Base-by-base conservation (phyloP, 768 basidiomycete species). In the Mycena kentingensis region DNA sequence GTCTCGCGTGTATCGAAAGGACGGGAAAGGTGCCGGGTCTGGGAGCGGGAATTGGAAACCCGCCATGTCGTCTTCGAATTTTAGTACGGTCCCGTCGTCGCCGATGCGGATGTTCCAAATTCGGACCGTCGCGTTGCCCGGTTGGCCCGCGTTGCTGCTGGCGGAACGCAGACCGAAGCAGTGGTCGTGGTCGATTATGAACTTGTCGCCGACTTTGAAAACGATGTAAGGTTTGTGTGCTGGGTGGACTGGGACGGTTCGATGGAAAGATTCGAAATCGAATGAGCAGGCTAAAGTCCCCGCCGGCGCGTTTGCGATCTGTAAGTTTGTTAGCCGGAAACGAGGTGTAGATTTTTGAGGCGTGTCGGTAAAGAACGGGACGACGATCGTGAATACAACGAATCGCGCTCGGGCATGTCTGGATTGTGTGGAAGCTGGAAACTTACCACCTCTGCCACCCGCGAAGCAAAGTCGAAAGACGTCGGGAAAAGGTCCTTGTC, bases 21-120 rank as follows among this genome's bases (percentile, higher is more conserved):
- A n/a, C n/a, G n/a, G n/a, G n/a, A n/a, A 22, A 11, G 37, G 19
- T 10, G 19, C 65, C n/a, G n/a, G n/a, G 65, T 64, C 64, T 65
- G 1, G 63, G 67, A 12, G 67, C 18, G 44, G 38, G 32, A 45
- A 28, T 7, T 31, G 42, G 27, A 52, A 32, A 38, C 8, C 16
- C 8, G 36, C 34, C n/a, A 51, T 25, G 37, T 63, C 56, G 52
- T 63, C n/a, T 7, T 55, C 57, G 52, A 53, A 63, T n/a, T 54
- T 52, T 26, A 55, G 13, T 10, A 44, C 22, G 18, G 31, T 35
- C 12, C 6, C 32, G 27, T 21, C 25, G 6, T 12, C 8, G 15
- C 54, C 25, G 4, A 19, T 8, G 16, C 34, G 16, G 22, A 22
- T 24, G 3, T 19, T 15, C 27, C 54, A 37, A 32, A 63, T 43